Percentiles rank a stretch among this genome's conserved stretches.
Conservation (phyloP, 1,284 basidiomycete genomes). For the Tylopilus orsonianus region DNA sequence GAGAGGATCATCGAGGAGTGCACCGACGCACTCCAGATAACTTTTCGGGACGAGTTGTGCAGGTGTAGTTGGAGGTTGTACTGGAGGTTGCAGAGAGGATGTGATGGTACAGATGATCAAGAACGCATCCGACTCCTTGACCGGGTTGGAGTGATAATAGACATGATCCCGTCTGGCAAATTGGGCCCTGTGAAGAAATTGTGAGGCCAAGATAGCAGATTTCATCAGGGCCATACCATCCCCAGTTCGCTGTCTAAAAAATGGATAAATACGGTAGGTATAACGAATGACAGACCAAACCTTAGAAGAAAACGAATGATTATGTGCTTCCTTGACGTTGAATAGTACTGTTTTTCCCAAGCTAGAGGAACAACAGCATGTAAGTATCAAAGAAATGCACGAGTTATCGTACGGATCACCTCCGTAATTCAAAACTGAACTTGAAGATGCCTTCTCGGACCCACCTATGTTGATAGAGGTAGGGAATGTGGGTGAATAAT, state of each 20-base stretch:
- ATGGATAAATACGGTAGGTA: conserved; percentile 10
- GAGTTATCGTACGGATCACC: conserved; percentile 38
- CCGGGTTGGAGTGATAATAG: conserved; percentile 59
- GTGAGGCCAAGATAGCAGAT: conserved; percentile 5
- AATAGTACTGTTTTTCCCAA: conserved; percentile 51
- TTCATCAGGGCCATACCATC: conserved; percentile 52
- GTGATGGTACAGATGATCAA: conserved; percentile 80
- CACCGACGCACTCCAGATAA: conserved; percentile 68
- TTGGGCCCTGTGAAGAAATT: conserved; percentile 56
- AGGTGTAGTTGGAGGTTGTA: conserved; percentile 43
- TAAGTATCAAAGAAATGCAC: conserved; percentile 1
- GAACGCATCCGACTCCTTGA: conserved; percentile 65
- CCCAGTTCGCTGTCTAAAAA: conserved; percentile 77
- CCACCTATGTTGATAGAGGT: conserved; percentile 52
- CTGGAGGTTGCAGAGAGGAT: conserved; percentile 59
- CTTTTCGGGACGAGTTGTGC: conserved; percentile 59
- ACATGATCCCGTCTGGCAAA: conserved; percentile 77
- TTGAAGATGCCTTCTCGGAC: conserved; percentile 79
- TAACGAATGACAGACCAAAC: conserved; percentile 34
- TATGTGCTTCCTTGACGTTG: conserved; percentile 75
- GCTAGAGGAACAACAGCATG: conserved; percentile 32
- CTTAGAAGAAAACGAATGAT: conserved; percentile 82
- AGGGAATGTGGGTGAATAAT: background rate
- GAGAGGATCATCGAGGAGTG: conserved; percentile 73
- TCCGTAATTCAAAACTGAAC: conserved; percentile 82